Evolutionary conservation across 2,329 filamentous ascomycete species (phyloP), one percentile per base, ranked within the genome.

Genomic region (Alternaria angustiovoidea): DNA sequence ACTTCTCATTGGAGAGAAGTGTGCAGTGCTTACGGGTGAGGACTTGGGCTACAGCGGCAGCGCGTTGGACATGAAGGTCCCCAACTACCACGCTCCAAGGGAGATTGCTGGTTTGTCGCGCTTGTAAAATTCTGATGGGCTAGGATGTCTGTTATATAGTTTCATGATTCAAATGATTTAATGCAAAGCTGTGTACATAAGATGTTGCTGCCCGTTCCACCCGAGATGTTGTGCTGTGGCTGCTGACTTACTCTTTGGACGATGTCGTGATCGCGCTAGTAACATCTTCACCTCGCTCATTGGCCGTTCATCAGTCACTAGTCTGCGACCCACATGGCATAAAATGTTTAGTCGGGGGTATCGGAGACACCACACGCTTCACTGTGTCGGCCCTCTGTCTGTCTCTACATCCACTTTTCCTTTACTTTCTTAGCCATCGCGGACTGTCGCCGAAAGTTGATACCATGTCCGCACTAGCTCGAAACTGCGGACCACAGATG

Each of bases 1-100:
- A 5, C 83, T 93, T 9, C 83, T 92, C 51, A 92, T 93, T 61
- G 90, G 90, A 39, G 90, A 93, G 82, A 93, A 92, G 82, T 88
- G 86, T 52, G 88, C 89, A 2, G 80, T 90, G 61, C 84, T 93
- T 22, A 84, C 87, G 2, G 91, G 85, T 8, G 91, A 93, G 77
- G 91, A 93, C 65, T 80, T 93, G 18, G 91, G 89, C 4, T 93
- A 93, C 79, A 88, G 85, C 36, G 91, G 91, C 30, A 82, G 83
- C 30, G 90, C 88, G 9, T 81, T 94, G 63, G 88, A 93, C 42
- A 94, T 94, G 91, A 90, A 88, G 79, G 90, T 85, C n/a, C 82
- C 82, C 2, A 77, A 75, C 1, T 84, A 84, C 63, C 81, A 83
- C 65, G 81, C 80, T 2, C 81, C 81, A 11, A 71, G 80, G 26